A percentile compares a stretch with the other conserved stretches of the same genome.
These are phyloP conservation scores for Pythium folliculosum DNA, from an alignment of 352 stramenopile genomes.

Conservation along the genomic window DNA sequence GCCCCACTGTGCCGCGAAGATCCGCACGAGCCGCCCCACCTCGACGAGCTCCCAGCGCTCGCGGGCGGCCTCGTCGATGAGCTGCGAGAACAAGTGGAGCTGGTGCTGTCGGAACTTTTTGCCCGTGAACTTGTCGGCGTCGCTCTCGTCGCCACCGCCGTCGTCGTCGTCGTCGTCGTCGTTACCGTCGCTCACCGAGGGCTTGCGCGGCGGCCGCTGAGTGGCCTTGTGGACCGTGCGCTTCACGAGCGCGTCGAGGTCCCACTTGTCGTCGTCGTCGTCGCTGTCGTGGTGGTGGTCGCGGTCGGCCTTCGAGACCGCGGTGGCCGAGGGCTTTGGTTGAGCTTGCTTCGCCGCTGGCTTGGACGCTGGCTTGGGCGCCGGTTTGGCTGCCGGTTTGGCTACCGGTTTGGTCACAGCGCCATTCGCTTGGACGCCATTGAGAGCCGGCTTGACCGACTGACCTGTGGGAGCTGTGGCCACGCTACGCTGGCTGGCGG, in stretches of 20 bases:
- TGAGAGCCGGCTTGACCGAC: not conserved
- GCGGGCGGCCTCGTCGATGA: slow-evolving; percentile 77
- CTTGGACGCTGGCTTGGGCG: not conserved
- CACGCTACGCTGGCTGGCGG: not conserved
- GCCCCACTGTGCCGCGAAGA: slow-evolving; percentile 70
- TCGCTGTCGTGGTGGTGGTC: not conserved
- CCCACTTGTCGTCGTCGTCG: slow-evolving; percentile 24
- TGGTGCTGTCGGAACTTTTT: slow-evolving; percentile 25
- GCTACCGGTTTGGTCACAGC: not conserved
- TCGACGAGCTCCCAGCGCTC: slow-evolving; percentile 80
- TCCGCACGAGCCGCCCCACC: slow-evolving; percentile 72
- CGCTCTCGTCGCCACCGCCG: not conserved
- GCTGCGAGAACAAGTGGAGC: slow-evolving; percentile 55
- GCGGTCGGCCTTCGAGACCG: not conserved
- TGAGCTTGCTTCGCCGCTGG: not conserved
- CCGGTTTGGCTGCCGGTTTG: not conserved
- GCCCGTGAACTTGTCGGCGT: slow-evolving; percentile 1
- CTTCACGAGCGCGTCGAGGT: slow-evolving; percentile 25
- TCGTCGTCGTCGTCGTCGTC: slow-evolving; percentile 12
- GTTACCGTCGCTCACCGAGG: slow-evolving; percentile 11
- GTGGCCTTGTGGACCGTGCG: slow-evolving; percentile 4
- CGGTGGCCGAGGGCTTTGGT: not conserved
- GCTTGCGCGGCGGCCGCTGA: not conserved
- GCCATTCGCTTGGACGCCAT: not conserved
- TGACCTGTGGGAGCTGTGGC: not conserved